A percentile compares a stretch with the other conserved stretches of the same genome.
These are phyloP conservation scores for Entomortierella beljakovae DNA, from an alignment of 192 early-diverging fungal species.

Conservation along the genomic window DNA sequence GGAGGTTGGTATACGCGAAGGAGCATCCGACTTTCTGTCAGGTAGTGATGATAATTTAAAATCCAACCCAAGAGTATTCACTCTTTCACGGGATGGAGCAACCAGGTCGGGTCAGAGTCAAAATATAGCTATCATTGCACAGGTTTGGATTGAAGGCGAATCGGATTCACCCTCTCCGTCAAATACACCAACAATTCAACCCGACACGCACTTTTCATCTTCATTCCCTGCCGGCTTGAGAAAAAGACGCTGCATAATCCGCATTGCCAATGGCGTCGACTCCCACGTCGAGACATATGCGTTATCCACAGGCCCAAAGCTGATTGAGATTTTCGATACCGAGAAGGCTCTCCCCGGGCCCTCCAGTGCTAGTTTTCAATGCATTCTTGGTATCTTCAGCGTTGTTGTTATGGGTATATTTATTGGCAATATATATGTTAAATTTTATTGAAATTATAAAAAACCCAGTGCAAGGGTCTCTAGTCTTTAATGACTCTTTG, in stretches of 20 bases:
- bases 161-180: neutral
- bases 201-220: conserved; percentile 1
- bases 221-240: conserved; percentile 25
- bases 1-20: neutral
- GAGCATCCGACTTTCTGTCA: no score
- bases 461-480: no score
- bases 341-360: conserved; percentile 37
- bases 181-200: neutral
- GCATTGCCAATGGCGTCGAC: conserved; percentile 11
- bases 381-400: conserved; percentile 1
- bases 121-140: conserved; percentile 34
- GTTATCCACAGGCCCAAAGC: conserved; percentile 33
- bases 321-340: conserved; percentile 34
- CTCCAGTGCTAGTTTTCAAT: conserved; percentile 9
- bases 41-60: neutral
- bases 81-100: conserved; percentile 22
- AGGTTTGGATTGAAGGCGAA: conserved; percentile 34
- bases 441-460: neutral
- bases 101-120: conserved; percentile 22
- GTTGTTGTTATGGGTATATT: conserved; percentile 11
- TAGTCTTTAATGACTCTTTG: no score
- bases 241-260: conserved; percentile 19
- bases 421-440: conserved; percentile 3
- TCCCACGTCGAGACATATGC: conserved; percentile 33
- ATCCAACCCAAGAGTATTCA: conserved; percentile 2